Evolutionary conservation across 371 early-diverging fungal genomes (phyloP), one percentile per base, ranked within the genome.

Genomic region (Quaeritorhiza haematococci): DNA sequence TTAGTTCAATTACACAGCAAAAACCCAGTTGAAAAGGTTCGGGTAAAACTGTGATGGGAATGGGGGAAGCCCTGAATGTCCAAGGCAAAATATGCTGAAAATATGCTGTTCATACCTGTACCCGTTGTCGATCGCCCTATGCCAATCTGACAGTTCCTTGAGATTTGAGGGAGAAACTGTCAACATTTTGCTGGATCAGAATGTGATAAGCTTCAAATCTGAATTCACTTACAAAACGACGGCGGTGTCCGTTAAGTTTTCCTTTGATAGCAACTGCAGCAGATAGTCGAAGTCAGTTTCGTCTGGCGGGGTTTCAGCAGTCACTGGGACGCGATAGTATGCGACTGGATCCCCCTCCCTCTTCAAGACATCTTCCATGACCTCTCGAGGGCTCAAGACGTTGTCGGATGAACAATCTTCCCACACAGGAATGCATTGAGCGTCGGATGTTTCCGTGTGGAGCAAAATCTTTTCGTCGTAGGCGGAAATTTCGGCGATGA

Each of bases 91-190:
- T 7, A n/a, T n/a, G n/a, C n/a, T n/a, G n/a, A n/a, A n/a, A 45
- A 27, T 45, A 21, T 7, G 21, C 21, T 19, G 13, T 38, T 38
- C 28, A 42, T 27, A 63, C 58, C 58, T 53, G 67, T 68, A 2
- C 72, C 72, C 21, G 72, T 66, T 21, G 88, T 85, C 0, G 84
- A 83, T 41, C 88, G 75, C 27, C 87, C 87, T 2, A 79, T 44
- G 1, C 87, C 86, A 3, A 85, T 72, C 64, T 87, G 87, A 56
- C 85, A 85, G 56, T 86, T 86, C 62, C 82, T 84, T n/a, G 24
- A 47, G 15, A n/a, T 8, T 15, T 19, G 19, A 24, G 24, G 13
- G n/a, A n/a, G n/a, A n/a, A n/a, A n/a, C n/a, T n/a, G n/a, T n/a
- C 30, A 56, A 55, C 32, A 66, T 48, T 33, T 53, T 47, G 53